Percentiles rank a stretch among this genome's conserved stretches.
These are phyloP conservation scores for Amanita rubescens DNA, from an alignment of 768 basidiomycete species.

Conservation along the genomic window DNA sequence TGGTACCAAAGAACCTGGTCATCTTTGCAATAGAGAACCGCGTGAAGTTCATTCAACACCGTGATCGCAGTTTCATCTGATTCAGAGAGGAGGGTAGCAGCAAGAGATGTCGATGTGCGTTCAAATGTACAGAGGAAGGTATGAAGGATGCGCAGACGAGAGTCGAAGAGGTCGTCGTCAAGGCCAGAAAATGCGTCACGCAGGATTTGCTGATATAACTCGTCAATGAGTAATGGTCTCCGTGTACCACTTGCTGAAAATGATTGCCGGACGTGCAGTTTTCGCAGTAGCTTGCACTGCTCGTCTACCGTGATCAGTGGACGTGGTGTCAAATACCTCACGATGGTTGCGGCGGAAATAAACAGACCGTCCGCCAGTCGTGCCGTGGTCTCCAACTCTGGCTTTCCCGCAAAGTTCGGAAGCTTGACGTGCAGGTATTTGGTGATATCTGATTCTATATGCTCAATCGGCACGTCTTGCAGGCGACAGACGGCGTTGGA, in stretches of 20 bases:
- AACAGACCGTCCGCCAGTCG: constrained; percentile 17
- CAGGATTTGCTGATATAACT: constrained; percentile 12
- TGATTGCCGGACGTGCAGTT: no score
- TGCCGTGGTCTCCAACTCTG: constrained; percentile 9
- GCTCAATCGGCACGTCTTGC: constrained; percentile 9
- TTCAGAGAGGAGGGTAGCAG: constrained; percentile 10
- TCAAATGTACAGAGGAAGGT: constrained; percentile 18
- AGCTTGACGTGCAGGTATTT: constrained; percentile 4
- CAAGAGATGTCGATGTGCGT: constrained; percentile 10
- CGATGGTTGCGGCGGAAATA: constrained; percentile 22
- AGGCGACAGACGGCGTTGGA: constrained; percentile 10
- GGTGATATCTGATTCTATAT: constrained; percentile 2
- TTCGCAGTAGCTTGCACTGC: constrained; percentile 2
- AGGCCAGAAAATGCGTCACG: constrained; percentile 11
- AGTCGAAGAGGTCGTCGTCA: neutral
- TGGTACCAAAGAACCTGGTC: constrained; percentile 15
- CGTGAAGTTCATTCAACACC: constrained; percentile 11
- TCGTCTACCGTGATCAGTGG: neutral
- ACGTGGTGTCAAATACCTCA: constrained; percentile 11
- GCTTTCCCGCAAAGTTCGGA: neutral
- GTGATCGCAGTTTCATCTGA: neutral
- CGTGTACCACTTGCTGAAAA: neutral
- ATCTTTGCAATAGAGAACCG: constrained; percentile 16
- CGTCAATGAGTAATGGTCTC: constrained; percentile 7
- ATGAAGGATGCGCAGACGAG: constrained; percentile 12